Conservation (phyloP, 768 basidiomycete genomes). For the Psilocybe subaeruginosa region DNA sequence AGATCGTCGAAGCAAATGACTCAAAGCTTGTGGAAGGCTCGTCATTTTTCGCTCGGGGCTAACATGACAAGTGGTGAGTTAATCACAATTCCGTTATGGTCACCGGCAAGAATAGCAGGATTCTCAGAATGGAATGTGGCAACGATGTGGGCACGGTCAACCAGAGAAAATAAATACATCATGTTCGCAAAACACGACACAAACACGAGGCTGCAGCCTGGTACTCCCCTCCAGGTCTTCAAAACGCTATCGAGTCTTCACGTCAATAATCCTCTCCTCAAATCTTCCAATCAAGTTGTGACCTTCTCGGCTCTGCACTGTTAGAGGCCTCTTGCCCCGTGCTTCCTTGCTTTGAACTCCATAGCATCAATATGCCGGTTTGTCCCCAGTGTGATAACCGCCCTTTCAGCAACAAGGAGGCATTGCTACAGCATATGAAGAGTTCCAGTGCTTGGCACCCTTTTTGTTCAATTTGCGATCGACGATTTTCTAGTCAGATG, state of each 20-base stretch:
- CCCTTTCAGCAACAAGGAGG: conserved; percentile 37
- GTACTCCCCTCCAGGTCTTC: conserved; percentile 6
- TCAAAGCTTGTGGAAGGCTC: neutral
- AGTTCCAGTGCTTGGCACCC: conserved; percentile 38
- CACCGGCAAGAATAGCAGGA: too few species aligned
- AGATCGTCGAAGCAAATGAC: neutral
- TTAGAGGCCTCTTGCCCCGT: too few species aligned
- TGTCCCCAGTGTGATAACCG: conserved; percentile 40
- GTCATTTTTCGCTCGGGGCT: neutral
- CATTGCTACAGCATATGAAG: conserved; percentile 40
- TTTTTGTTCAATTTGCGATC: conserved; percentile 35
- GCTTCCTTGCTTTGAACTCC: too few species aligned
- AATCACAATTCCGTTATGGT: too few species aligned
- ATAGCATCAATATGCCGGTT: conserved; percentile 28
- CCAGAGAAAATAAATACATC: conserved; percentile 1
- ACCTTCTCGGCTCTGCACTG: too few species aligned
- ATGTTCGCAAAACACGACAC: conserved; percentile 19
- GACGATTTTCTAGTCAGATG: conserved; percentile 35
- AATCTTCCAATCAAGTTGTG: too few species aligned
- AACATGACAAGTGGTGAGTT: too few species aligned
- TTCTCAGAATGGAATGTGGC: too few species aligned
- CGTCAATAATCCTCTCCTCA: too few species aligned
- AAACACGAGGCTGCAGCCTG: conserved; percentile 22
- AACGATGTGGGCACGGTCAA: too few species aligned
- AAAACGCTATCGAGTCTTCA: neutral